phyloP scores from a whole-genome alignment of 176 grass and related monocot genomes.

The Paspalum notatum region DNA sequence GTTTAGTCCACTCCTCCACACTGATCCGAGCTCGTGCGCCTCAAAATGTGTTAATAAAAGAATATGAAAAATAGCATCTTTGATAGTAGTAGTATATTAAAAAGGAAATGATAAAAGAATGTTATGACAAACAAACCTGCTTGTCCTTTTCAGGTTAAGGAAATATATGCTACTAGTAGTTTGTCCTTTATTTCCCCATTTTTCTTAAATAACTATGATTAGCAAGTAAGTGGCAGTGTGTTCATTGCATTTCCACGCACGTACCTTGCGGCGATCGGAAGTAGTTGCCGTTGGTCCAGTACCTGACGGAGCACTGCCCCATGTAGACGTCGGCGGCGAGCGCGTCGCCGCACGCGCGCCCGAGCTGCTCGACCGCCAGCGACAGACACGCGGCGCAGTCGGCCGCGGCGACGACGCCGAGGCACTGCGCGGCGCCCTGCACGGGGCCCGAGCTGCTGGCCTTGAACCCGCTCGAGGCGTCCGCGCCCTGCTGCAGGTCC shows the following conservation, averaged over 20 bases:
- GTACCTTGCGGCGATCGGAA: constrained; percentile 59
- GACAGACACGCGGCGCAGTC: constrained; percentile 69
- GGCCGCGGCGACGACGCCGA: constrained; percentile 44
- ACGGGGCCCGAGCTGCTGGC: constrained; percentile 59
- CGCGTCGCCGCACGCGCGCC: constrained; percentile 52
- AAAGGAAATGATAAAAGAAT: not conserved
- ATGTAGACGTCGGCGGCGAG: constrained; percentile 76
- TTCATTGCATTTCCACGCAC: not conserved
- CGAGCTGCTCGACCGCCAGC: constrained; percentile 71
- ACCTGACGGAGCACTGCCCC: constrained; percentile 81
- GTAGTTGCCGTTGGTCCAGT: constrained; percentile 67
- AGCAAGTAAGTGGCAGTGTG: not conserved
- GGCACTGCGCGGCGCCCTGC: constrained; percentile 73
- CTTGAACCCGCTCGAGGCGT: constrained; percentile 45
- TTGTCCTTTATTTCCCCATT: not conserved
- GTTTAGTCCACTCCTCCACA: not conserved
- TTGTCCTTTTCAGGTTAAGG: not conserved
- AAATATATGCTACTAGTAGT: not conserved
- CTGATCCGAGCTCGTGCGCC: not conserved
- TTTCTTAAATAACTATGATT: not conserved
- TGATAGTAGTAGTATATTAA: not conserved
- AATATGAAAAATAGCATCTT: not conserved
- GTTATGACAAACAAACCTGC: not conserved
- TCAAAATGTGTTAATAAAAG: not conserved
- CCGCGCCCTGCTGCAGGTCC: constrained; percentile 47